Evolutionary conservation across 2,329 filamentous ascomycete genomes (phyloP).

Genomic region (Phialophora tarda): DNA sequence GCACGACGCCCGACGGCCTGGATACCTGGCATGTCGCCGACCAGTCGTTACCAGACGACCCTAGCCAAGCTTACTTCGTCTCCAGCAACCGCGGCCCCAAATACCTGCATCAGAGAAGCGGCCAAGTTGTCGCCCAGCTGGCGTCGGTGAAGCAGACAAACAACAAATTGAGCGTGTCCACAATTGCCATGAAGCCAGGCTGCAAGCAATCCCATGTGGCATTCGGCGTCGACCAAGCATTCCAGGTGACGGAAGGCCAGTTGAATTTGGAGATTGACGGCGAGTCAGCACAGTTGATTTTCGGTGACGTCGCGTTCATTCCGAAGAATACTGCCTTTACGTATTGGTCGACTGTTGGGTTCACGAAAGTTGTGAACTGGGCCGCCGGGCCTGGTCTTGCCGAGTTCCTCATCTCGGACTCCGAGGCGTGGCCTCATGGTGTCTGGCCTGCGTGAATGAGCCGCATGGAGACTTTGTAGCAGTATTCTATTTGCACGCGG

Average conservation of each 20-base stretch:
- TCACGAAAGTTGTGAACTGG: slow-evolving; percentile 33
- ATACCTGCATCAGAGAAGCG: slow-evolving; percentile 25
- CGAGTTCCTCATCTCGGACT: slow-evolving; percentile 25
- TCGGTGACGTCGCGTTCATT: slow-evolving; percentile 35
- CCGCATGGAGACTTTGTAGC: background rate
- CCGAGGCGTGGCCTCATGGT: slow-evolving; percentile 26
- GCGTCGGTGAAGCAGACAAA: slow-evolving; percentile 31
- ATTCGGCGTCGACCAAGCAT: slow-evolving; percentile 31
- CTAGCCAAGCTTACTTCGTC: slow-evolving; percentile 30
- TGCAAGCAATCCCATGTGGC: slow-evolving; percentile 8
- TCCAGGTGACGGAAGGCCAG: slow-evolving; percentile 35
- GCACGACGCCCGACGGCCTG: slow-evolving; percentile 31
- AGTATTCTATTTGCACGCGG: background rate
- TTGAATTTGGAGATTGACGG: slow-evolving; percentile 30
- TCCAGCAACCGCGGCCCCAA: slow-evolving; percentile 37
- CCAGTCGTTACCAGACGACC: slow-evolving; percentile 28
- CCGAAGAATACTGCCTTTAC: slow-evolving; percentile 29
- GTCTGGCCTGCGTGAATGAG: slow-evolving; percentile 28
- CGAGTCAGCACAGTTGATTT: slow-evolving; percentile 29
- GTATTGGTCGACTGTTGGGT: slow-evolving; percentile 33
- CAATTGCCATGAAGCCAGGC: slow-evolving; percentile 27
- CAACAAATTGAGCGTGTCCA: slow-evolving; percentile 30
- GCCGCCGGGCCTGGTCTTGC: slow-evolving; percentile 29
- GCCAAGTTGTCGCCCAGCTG: slow-evolving; percentile 29
- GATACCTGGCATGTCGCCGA: slow-evolving; percentile 33